Evolutionary conservation across 208 protist genomes (phyloP).

Genomic region (Tritrichomonas foetus): DNA sequence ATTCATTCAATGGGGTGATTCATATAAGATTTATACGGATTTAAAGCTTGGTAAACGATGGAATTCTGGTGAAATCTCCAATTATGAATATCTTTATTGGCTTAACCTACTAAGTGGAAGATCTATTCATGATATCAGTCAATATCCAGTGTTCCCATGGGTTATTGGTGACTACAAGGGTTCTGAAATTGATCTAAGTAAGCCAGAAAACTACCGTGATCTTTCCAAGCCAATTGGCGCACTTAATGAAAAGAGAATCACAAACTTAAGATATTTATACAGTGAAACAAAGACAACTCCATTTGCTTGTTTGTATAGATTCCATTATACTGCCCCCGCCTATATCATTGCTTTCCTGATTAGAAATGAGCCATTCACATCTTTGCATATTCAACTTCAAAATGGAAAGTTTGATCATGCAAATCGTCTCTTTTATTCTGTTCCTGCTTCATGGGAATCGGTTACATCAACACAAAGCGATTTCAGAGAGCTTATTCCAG

Average conservation of each 20-base stretch:
- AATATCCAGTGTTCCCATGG: slow-evolving; percentile 97
- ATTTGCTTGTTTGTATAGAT: background rate
- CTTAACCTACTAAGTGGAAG: slow-evolving; percentile 88
- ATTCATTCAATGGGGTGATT: background rate
- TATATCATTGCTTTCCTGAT: background rate
- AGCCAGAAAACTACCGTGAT: background rate
- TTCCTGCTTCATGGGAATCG: background rate
- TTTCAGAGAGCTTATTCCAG: slow-evolving; percentile 21
- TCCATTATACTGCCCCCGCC: background rate
- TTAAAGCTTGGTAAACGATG: background rate
- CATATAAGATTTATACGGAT: background rate
- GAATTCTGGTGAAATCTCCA: slow-evolving; percentile 39
- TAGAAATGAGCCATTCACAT: background rate
- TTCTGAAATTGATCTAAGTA: background rate
- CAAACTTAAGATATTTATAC: background rate
- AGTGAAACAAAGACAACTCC: background rate
- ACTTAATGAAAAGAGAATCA: background rate
- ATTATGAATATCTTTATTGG: slow-evolving; percentile 45
- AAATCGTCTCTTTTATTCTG: background rate
- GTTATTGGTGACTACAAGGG: background rate
- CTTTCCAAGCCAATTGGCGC: background rate
- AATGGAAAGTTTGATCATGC: slow-evolving; percentile 18
- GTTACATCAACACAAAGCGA: background rate
- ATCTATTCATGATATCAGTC: slow-evolving; percentile 86
- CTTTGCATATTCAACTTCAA: background rate